Evolutionary conservation across 805 yeast species (phyloP).

Genomic region (Tetrapisispora nanseiensis): DNA sequence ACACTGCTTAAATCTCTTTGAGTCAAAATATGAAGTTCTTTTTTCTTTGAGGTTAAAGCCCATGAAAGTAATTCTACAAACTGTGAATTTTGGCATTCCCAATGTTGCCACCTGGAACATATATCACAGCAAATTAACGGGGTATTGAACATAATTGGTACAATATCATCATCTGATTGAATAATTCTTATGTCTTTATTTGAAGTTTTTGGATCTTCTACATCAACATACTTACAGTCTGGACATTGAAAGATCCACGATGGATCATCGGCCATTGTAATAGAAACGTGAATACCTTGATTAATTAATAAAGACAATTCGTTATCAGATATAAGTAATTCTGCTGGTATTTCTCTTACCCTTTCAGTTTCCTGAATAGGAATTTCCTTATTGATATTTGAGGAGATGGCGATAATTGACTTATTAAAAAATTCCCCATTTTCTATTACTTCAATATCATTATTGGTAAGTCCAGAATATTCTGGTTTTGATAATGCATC

Average conservation of each 20-base stretch:
- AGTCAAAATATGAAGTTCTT: conserved; percentile 4
- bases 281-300: conserved; percentile 12
- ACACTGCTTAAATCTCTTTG: conserved; percentile 17
- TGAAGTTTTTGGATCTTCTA: conserved; percentile 4
- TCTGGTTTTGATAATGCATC: background rate
- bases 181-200: conserved; percentile 3
- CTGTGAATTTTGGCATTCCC: conserved; percentile 21
- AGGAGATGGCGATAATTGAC: background rate
- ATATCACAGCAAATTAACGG: conserved; percentile 27
- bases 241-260: conserved; percentile 29
- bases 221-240: conserved; percentile 5
- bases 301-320: conserved; percentile 17
- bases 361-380: background rate
- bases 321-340: conserved; percentile 17
- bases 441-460: conserved; percentile 3
- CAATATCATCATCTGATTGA: conserved; percentile 3
- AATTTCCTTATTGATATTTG: background rate
- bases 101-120: conserved; percentile 28
- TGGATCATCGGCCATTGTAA: conserved; percentile 15
- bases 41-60: conserved; percentile 6
- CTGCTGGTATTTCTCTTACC: conserved; percentile 22
- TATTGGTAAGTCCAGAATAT: background rate
- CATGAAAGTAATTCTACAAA: conserved; percentile 11
- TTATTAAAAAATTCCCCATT: conserved; percentile 1
- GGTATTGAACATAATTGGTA: conserved; percentile 8